These are phyloP conservation scores for Aphanomyces invadans DNA, from an alignment of 352 stramenopile species.

Conservation along the genomic window DNA sequence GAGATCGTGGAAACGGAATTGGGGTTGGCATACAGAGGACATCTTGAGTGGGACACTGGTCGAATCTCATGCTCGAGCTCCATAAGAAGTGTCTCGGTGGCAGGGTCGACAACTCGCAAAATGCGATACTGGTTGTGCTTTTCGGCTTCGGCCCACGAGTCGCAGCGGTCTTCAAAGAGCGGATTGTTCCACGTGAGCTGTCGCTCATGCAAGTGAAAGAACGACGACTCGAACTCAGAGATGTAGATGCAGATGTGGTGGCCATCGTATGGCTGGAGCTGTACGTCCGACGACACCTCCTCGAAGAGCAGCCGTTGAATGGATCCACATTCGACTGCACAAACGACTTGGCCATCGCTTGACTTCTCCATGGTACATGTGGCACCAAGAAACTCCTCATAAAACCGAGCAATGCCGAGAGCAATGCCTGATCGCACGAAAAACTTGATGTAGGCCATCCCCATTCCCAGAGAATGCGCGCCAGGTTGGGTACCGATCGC, in stretches of 20 bases:
- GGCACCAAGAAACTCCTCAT: conserved; percentile 54
- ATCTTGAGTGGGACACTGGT: conserved; percentile 56
- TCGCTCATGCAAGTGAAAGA: conserved; percentile 49
- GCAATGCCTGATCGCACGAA: conserved; percentile 47
- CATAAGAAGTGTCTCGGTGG: conserved; percentile 54
- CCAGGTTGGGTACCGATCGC: conserved; percentile 44
- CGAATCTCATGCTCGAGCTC: conserved; percentile 68
- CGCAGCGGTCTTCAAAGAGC: conserved; percentile 62
- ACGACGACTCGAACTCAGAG: conserved; percentile 54
- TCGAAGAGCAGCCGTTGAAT: conserved; percentile 59
- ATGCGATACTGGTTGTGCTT: conserved; percentile 70
- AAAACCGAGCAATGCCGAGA: conserved; percentile 55
- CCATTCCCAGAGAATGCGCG: conserved; percentile 31
- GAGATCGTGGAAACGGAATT: neutral
- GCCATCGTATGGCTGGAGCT: conserved; percentile 55
- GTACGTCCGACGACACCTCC: conserved; percentile 37
- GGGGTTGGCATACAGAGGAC: conserved; percentile 35
- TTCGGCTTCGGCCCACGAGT: conserved; percentile 54
- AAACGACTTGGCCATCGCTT: conserved; percentile 28
- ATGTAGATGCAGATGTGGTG: conserved; percentile 74
- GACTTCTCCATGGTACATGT: conserved; percentile 36
- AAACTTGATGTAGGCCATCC: conserved; percentile 51
- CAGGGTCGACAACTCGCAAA: conserved; percentile 50
- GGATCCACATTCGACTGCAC: conserved; percentile 43
- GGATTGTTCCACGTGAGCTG: conserved; percentile 67